Conservation (phyloP, 2,329 filamentous ascomycete genomes). For the Pseudogymnoascus sp. region DNA sequence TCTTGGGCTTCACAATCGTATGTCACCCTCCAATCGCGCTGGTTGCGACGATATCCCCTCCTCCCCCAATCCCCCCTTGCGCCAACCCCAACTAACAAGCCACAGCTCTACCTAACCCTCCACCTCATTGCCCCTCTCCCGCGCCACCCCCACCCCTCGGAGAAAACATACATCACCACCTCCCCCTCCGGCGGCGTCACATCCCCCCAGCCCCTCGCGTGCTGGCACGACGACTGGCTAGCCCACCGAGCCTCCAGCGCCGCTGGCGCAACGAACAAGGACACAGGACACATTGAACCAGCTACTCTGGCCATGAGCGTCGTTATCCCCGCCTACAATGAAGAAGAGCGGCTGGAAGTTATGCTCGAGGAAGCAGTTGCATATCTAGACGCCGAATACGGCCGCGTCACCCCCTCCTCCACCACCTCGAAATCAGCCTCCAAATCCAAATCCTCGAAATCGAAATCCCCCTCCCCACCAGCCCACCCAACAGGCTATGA, state of each 20-base stretch:
- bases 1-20: neutral
- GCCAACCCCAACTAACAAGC: conserved; percentile 6
- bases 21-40: neutral
- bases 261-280: conserved; percentile 29
- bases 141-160: conserved; percentile 62
- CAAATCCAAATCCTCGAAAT: conserved; percentile 11
- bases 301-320: conserved; percentile 82
- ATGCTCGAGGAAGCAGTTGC: conserved; percentile 88
- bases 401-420: conserved; percentile 34
- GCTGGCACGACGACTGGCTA: conserved; percentile 77
- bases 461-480: neutral
- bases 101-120: conserved; percentile 59
- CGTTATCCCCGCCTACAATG: conserved; percentile 93
- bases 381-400: conserved; percentile 73
- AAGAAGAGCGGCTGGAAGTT: conserved; percentile 70
- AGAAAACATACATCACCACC: conserved; percentile 79
- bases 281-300: conserved; percentile 55
- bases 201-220: conserved; percentile 55
- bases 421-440: conserved; percentile 12
- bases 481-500: conserved; percentile 63
- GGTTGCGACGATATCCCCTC: too few species aligned
- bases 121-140: conserved; percentile 74
- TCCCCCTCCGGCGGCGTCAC: conserved; percentile 52
- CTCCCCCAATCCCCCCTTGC: neutral
- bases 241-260: conserved; percentile 47